These are phyloP conservation scores for Nephelium lappaceum DNA, from an alignment of 345 rosid genomes.

Conservation along the genomic window DNA sequence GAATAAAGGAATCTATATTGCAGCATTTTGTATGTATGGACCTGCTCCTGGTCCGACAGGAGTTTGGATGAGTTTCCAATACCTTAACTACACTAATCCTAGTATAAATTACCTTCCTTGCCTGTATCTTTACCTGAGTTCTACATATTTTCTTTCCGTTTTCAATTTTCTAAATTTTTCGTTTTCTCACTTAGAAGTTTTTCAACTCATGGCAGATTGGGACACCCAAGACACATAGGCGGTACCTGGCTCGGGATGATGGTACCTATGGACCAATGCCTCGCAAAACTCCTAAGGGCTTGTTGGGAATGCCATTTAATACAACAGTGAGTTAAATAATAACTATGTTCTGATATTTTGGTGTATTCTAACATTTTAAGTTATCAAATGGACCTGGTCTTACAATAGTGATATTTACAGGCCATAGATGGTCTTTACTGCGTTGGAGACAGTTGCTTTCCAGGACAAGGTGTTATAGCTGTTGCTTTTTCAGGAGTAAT, in stretches of 20 bases:
- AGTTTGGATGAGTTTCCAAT: neutral
- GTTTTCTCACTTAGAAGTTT: neutral
- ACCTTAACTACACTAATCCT: neutral
- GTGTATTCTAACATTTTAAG: neutral
- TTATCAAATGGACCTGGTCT: conserved; percentile 14
- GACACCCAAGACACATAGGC: conserved; percentile 88
- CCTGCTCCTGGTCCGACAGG: neutral
- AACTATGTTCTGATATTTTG: neutral
- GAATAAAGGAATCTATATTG: neutral
- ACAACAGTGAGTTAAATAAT: conserved; percentile 62
- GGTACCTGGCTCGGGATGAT: conserved; percentile 77
- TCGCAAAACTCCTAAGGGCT: conserved; percentile 80
- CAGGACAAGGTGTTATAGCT: conserved; percentile 98
- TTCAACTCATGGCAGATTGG: conserved; percentile 56
- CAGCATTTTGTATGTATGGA: neutral
- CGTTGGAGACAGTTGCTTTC: conserved; percentile 98
- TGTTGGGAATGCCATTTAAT: conserved; percentile 95
- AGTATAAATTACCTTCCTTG: neutral
- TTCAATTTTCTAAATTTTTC: neutral
- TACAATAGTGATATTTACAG: conserved; percentile 45
- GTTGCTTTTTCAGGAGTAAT: conserved; percentile 95
- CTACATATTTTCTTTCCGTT: neutral
- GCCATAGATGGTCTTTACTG: conserved; percentile 78
- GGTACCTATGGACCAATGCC: conserved; percentile 99
- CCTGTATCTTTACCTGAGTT: neutral